A percentile compares a stretch with the other conserved stretches of the same genome.
These are phyloP conservation scores for Leccinellum albellum DNA, from an alignment of 768 basidiomycete genomes.

Conservation along the genomic window DNA sequence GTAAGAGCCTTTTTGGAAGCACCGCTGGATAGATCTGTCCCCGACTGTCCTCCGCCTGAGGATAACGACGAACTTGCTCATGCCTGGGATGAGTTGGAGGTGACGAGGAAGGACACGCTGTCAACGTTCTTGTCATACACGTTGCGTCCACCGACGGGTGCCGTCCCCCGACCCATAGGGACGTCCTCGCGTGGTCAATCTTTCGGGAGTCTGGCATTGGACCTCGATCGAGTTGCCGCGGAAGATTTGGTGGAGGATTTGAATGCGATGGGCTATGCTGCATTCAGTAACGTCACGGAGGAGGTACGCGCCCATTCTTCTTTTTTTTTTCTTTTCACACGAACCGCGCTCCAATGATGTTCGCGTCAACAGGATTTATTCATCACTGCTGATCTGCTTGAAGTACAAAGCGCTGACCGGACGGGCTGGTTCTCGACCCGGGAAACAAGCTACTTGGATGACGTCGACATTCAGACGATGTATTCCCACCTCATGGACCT, in stretches of 20 bases:
- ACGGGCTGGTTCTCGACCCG: conserved; percentile 70
- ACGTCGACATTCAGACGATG: conserved; percentile 75
- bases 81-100: conserved; percentile 44
- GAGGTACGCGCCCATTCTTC: conserved; percentile 58
- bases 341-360: conserved; percentile 4
- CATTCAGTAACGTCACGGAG: conserved; percentile 72
- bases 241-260: conserved; percentile 75
- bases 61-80: conserved; percentile 44
- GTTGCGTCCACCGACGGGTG: conserved; percentile 49
- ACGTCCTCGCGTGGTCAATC: conserved; percentile 7
- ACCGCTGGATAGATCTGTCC: conserved; percentile 49
- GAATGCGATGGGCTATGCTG: conserved; percentile 71
- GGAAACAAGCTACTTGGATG: conserved; percentile 55
- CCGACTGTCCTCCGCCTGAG: conserved; percentile 31
- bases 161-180: conserved; percentile 23
- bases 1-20: conserved; percentile 58
- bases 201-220: conserved; percentile 48
- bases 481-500: conserved; percentile 70
- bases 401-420: conserved; percentile 75
- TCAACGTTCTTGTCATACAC: conserved; percentile 52
- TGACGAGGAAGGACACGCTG: conserved; percentile 40
- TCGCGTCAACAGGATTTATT: conserved; percentile 60
- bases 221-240: conserved; percentile 58
- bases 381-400: conserved; percentile 71
- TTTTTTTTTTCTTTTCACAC: neutral